Base-by-base conservation (phyloP, 2,329 filamentous ascomycete species). In the Acarospora socialis region DNA sequence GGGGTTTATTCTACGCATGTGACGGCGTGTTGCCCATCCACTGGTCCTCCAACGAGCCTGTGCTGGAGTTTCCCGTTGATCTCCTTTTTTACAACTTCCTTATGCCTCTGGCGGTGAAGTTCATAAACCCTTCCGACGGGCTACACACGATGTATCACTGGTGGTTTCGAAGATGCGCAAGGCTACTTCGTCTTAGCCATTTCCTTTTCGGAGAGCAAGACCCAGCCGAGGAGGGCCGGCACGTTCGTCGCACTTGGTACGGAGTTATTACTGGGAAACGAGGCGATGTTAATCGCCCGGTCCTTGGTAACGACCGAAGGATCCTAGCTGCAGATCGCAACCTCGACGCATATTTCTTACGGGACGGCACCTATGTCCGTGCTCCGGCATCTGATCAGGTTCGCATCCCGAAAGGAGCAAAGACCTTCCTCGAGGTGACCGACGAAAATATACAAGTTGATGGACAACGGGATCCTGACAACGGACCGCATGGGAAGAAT, bases 21-120 rank as follows among this genome's bases (percentile, higher is more conserved):
- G 68, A 71, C 2, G 70, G 66, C 32, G 73, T 98, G 26, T 67
- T 98, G 12, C 90, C 90, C 0, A 81, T 98, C 27, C 81, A 87
- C 53, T 95, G 92, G 73, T 82, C 84, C 2, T 87, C 83, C 1
- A 87, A 86, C 41, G 81, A 92, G 44, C 86, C 90, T 0, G 79
- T 92, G 0, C 64, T 95, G 28, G 90, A 95, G 51, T 95, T 98
- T 43, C 90, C 90, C 0, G 73, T 93, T 38, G 87, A 98, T 49
- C 65, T 98, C 2, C 63, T 98, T 10, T 90, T 95, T 52, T 98
- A 94, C 66, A 95, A 95, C 55, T 92, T 94, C 52, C 62, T 94
- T 28, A 90, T 94, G 65, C 90, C 90, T 0, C 60, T 93, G 29
- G 76, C 86, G 8, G 73, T 95, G 44, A 78, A 73, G 45, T 76